Evolutionary conservation across 2,329 filamentous ascomycete species (phyloP).

Genomic region (Microcyclosporella mali): DNA sequence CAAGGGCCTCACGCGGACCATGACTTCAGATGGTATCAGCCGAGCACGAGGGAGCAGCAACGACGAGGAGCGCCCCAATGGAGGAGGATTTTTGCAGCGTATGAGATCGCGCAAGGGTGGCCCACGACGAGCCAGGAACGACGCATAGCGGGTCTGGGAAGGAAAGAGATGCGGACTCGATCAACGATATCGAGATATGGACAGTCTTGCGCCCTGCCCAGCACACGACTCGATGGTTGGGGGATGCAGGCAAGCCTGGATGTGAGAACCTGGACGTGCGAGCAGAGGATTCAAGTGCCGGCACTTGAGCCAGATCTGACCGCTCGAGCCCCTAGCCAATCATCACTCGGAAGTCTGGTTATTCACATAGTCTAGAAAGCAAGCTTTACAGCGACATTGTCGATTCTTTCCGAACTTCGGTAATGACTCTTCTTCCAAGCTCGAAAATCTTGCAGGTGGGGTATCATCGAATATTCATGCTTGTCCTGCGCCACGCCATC

Average conservation of each 20-base stretch:
- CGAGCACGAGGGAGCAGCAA: conserved; percentile 33
- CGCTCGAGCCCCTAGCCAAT: no score
- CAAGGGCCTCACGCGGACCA: conserved; percentile 30
- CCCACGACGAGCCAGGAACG: conserved; percentile 39
- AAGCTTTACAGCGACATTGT: not conserved
- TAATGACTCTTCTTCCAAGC: no score
- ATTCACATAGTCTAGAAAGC: conserved; percentile 6
- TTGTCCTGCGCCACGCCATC: no score
- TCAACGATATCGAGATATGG: no score
- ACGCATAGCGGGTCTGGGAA: conserved; percentile 19
- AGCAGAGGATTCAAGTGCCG: no score
- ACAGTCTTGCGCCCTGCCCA: no score
- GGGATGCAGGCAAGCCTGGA: not conserved
- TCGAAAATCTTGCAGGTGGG: no score
- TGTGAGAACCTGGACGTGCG: not conserved
- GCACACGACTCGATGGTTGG: not conserved
- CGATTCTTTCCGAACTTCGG: no score
- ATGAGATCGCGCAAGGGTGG: conserved; percentile 78
- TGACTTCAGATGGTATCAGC: conserved; percentile 16
- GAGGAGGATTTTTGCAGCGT: conserved; percentile 61
- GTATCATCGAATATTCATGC: no score
- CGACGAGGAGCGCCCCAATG: conserved; percentile 39
- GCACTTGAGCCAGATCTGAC: no score
- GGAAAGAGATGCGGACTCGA: no score
- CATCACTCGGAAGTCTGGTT: not conserved